Evolutionary conservation across 176 grass and related monocot species (phyloP), one percentile per base, ranked within the genome.

Genomic region (Neostapfia colusana): DNA sequence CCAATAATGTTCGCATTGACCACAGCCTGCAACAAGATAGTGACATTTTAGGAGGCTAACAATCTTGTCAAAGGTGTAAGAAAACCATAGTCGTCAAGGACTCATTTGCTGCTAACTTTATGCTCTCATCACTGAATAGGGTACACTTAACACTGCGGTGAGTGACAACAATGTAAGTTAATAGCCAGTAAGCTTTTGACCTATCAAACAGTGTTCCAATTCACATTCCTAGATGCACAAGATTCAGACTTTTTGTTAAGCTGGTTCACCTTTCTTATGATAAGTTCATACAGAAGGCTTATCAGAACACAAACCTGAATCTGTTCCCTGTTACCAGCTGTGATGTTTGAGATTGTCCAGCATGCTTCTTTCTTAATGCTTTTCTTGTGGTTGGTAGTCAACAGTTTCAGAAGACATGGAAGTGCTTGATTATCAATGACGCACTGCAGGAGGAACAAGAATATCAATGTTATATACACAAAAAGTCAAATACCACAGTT

Each of bases 341-440:
- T 97, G 59, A 97, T 90, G 84, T 97, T 97, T 70, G 93, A 97
- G 69, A 93, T 93, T 3, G 93, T 97, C 93, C 90, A 97, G 83
- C 93, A 97, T 70, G 88, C 93, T 93, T 97, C 93, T 68, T 97
- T 97, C 90, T 97, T 97, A 66, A 97, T 97, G 82, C 91, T 93
- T 85, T 97, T 97, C 86, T 97, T 97, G 81, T 97, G 91, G 76
- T 97, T 97, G 28, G 75, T 82, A 12, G 81, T 85, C 74, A 97
- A 57, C 35, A 97, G 85, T 63, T 78, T 97, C 88, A 97, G 87
- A 41, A 97, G 88, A 54, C 91, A 97, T 51, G 88, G 84, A 51
- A 97, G 94, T 10, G 91, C 94, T 66, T 90, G 88, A 77, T 93
- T 73, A 69, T 97, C 86, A 69, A 97, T 97, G 36, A 97, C 86